Evolutionary conservation across 2,329 filamentous ascomycete species (phyloP).

Genomic region (Ploettnerulaceae sp.): DNA sequence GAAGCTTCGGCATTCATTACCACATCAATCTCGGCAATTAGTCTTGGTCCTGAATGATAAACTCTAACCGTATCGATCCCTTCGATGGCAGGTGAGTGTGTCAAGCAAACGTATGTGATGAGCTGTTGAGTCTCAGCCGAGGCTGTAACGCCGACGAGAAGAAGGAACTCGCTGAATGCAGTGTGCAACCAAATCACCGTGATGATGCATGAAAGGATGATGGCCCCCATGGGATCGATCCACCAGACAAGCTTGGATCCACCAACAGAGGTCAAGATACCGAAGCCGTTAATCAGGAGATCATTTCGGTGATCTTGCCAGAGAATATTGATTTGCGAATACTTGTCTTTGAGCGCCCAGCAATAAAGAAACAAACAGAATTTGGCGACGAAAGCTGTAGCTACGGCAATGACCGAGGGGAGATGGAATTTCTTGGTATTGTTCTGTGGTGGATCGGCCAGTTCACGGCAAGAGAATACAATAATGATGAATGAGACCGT

Average conservation of each 20-base stretch:
- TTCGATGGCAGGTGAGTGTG: constrained; percentile 73
- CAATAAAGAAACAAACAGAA: constrained; percentile 83
- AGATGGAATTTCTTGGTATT: constrained; percentile 65
- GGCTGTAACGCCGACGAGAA: constrained; percentile 85
- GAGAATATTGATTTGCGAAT: constrained; percentile 84
- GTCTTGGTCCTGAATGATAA: constrained; percentile 81
- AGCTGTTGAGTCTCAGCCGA: constrained; percentile 83
- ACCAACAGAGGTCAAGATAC: constrained; percentile 85
- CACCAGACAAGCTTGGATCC: constrained; percentile 88
- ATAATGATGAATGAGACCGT: constrained; percentile 89
- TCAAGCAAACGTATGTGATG: constrained; percentile 94
- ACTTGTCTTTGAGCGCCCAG: constrained; percentile 83
- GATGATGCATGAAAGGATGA: constrained; percentile 75
- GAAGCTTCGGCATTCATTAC: constrained; percentile 78
- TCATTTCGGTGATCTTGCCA: constrained; percentile 99
- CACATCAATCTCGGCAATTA: constrained; percentile 94
- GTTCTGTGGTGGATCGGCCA: constrained; percentile 47
- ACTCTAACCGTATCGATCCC: constrained; percentile 94
- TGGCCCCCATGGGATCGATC: constrained; percentile 90
- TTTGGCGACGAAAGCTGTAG: constrained; percentile 80
- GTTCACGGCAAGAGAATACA: constrained; percentile 73
- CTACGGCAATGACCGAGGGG: constrained; percentile 79
- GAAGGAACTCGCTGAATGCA: constrained; percentile 81
- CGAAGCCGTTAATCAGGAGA: constrained; percentile 91
- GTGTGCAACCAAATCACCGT: constrained; percentile 77